Evolutionary conservation across 129 eudicot species (phyloP).

Genomic region (Erigeron canadensis): DNA sequence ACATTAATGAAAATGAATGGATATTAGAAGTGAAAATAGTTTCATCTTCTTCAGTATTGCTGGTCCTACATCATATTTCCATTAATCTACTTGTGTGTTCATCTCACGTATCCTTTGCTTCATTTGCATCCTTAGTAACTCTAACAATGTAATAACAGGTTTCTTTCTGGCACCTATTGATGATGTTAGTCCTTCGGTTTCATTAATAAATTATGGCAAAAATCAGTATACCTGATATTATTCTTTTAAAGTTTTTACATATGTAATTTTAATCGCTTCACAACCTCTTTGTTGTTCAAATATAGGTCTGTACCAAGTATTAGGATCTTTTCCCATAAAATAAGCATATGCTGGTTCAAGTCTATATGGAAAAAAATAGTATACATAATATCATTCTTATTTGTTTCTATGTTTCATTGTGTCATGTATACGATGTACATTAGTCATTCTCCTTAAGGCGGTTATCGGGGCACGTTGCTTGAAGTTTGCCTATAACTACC

Average conservation of each 20-base stretch:
- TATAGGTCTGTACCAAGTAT: neutral
- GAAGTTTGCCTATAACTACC: too few relatives aligned
- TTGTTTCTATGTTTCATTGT: too few relatives aligned
- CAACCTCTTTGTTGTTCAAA: neutral
- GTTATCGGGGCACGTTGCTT: too few relatives aligned
- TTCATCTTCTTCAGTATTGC: neutral
- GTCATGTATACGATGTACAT: too few relatives aligned
- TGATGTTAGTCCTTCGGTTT: too few relatives aligned
- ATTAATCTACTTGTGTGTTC: too few relatives aligned
- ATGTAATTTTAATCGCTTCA: slow-evolving; percentile 2
- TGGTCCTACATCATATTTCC: neutral
- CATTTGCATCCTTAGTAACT: neutral
- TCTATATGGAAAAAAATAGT: too few relatives aligned
- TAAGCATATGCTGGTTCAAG: neutral
- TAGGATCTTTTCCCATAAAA: neutral
- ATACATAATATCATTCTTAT: too few relatives aligned
- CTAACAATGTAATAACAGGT: neutral
- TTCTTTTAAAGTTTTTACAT: neutral
- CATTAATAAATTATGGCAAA: too few relatives aligned
- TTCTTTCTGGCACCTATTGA: neutral
- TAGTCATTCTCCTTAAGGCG: too few relatives aligned
- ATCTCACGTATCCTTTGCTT: neutral
- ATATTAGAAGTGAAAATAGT: neutral
- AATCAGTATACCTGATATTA: neutral
- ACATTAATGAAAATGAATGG: too few relatives aligned